Conservation (phyloP, 768 basidiomycete genomes). For the Boletellus ananas region DNA sequence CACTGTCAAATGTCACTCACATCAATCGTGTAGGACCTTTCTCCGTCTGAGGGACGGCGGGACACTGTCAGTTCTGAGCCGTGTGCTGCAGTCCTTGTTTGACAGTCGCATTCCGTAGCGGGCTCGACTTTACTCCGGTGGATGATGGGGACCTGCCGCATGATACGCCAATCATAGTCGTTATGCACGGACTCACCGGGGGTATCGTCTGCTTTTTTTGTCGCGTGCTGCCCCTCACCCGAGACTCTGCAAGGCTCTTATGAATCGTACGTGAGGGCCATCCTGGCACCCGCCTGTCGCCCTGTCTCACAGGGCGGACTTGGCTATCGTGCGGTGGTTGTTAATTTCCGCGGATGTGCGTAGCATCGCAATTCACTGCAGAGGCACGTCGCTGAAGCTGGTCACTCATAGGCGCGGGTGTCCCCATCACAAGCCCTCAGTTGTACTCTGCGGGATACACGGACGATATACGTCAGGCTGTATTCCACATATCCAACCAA, state of each 20-base stretch:
- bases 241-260: slow-evolving; percentile 59
- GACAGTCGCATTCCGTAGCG: slow-evolving; percentile 15
- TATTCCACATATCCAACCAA: slow-evolving; percentile 65
- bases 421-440: slow-evolving; percentile 76
- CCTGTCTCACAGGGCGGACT: slow-evolving; percentile 77
- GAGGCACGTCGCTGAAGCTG: slow-evolving; percentile 13
- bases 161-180: slow-evolving; percentile 31
- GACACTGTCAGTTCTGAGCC: slow-evolving; percentile 27
- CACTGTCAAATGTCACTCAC: slow-evolving; percentile 7
- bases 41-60: slow-evolving; percentile 31
- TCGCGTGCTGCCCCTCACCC: background rate
- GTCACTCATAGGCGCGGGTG: slow-evolving; percentile 64
- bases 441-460: slow-evolving; percentile 89
- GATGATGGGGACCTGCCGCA: slow-evolving; percentile 19
- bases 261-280: slow-evolving; percentile 84
- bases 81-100: background rate
- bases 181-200: slow-evolving; percentile 32
- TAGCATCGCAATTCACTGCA: slow-evolving; percentile 14
- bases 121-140: slow-evolving; percentile 32
- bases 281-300: slow-evolving; percentile 69
- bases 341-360: slow-evolving; percentile 92
- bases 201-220: slow-evolving; percentile 16
- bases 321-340: slow-evolving; percentile 84
- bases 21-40: slow-evolving; percentile 17
- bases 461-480: slow-evolving; percentile 79